A percentile compares a stretch with the other conserved stretches of the same genome.
Conservation (phyloP, 257 asterid genomes). For the Solanum medicagineum region DNA sequence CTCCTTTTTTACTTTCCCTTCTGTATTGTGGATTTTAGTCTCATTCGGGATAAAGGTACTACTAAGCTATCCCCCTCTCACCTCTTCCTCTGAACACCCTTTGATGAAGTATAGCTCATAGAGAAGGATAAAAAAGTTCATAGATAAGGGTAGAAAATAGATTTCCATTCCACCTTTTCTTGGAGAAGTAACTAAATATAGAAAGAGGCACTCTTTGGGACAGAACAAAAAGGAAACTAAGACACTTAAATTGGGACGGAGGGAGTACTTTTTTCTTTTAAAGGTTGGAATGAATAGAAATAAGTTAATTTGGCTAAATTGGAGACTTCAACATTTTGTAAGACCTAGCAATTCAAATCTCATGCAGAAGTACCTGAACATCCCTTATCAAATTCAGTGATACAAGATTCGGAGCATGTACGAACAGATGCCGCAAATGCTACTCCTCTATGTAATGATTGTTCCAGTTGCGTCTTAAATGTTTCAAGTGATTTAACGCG, state of each 20-base stretch:
- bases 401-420: constrained; percentile 21
- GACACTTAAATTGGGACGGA: too few species aligned
- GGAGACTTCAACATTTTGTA: neutral
- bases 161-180: neutral
- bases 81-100: neutral
- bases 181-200: too few species aligned
- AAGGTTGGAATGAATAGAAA: neutral
- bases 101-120: neutral
- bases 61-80: neutral
- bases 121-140: neutral
- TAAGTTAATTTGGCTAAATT: neutral
- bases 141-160: neutral
- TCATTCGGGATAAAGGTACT: neutral
- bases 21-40: neutral
- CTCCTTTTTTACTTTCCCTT: neutral
- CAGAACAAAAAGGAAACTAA: too few species aligned
- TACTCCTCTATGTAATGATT: constrained; percentile 29
- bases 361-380: constrained; percentile 34
- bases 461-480: constrained; percentile 27
- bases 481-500: constrained; percentile 26
- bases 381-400: constrained; percentile 37
- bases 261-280: neutral
- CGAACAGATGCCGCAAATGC: constrained; percentile 41
- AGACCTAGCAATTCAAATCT: neutral
- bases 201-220: too few species aligned